These are phyloP conservation scores for Aegilops tauschii DNA, from an alignment of 176 grass and related monocot species.

Conservation along the genomic window DNA sequence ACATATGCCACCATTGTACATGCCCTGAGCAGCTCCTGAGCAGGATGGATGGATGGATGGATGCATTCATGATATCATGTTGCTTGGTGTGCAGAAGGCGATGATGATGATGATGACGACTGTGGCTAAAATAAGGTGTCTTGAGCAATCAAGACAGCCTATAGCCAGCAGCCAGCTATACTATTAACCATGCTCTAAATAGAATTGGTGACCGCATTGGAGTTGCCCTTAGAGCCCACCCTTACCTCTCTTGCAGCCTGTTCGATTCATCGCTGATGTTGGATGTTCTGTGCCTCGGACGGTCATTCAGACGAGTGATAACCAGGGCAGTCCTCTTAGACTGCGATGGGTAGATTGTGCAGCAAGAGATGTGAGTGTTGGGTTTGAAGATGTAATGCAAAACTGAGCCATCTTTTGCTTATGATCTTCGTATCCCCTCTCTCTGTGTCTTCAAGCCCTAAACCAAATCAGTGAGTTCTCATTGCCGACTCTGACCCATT, in stretches of 20 bases:
- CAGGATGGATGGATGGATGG: neutral
- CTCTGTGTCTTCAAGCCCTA: neutral
- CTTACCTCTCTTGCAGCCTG: neutral
- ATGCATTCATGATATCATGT: no score
- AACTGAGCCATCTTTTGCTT: no score
- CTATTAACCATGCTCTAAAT: neutral
- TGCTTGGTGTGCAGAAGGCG: neutral
- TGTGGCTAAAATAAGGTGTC: neutral
- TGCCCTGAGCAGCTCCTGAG: neutral
- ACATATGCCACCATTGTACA: no score
- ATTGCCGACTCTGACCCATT: neutral
- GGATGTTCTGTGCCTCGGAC: neutral
- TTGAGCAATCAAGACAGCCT: constrained; percentile 1
- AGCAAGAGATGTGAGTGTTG: no score
- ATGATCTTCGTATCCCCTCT: no score
- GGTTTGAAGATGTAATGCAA: no score
- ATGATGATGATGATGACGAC: neutral
- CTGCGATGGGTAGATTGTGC: no score
- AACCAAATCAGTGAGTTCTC: neutral
- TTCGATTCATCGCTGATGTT: neutral
- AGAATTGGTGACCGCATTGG: neutral
- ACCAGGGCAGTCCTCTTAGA: no score
- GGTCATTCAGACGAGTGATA: neutral
- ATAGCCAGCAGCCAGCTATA: no score
- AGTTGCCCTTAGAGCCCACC: neutral